phyloP scores from a whole-genome alignment of 2,329 filamentous ascomycete genomes.

The Fusarium nisikadoi region DNA sequence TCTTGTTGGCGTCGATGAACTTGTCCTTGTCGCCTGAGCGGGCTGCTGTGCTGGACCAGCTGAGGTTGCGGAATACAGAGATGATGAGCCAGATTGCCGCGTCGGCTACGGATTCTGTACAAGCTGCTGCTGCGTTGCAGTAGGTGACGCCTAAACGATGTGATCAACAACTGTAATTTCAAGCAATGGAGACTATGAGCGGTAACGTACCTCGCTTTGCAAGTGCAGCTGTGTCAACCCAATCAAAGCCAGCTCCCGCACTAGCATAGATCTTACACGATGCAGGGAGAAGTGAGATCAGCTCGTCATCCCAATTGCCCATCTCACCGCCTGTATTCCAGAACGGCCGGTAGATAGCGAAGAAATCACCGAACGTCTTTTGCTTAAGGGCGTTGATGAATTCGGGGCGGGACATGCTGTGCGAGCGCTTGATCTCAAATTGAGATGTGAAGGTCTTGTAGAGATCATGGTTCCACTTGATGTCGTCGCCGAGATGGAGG shows the following conservation, averaged over 20 bases:
- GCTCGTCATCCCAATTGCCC: constrained; percentile 45
- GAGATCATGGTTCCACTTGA: constrained; percentile 43
- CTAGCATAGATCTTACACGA: constrained; percentile 44
- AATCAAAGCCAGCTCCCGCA: constrained; percentile 44
- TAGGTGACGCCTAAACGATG: constrained; percentile 28
- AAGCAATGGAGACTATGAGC: too few species aligned
- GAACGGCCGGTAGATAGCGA: constrained; percentile 43
- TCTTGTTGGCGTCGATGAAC: constrained; percentile 40
- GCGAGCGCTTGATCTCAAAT: constrained; percentile 41
- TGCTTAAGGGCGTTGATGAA: constrained; percentile 41
- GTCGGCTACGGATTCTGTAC: constrained; percentile 43
- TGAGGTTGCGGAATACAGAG: constrained; percentile 42
- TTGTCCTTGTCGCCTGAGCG: constrained; percentile 41
- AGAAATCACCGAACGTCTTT: constrained; percentile 40
- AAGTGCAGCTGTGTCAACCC: constrained; percentile 40
- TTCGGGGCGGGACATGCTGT: constrained; percentile 42
- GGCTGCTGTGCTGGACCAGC: constrained; percentile 42
- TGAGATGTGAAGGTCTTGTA: constrained; percentile 37
- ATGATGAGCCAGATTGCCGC: constrained; percentile 45
- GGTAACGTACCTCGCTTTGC: constrained; percentile 33
- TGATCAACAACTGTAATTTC: too few species aligned
- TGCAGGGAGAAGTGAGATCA: constrained; percentile 32
- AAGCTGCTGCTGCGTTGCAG: constrained; percentile 43
- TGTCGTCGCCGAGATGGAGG: constrained; percentile 44
- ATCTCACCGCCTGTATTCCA: constrained; percentile 45